These are phyloP conservation scores for Apiospora kogelbergensis DNA, from an alignment of 2,329 filamentous ascomycete species.

Conservation along the genomic window DNA sequence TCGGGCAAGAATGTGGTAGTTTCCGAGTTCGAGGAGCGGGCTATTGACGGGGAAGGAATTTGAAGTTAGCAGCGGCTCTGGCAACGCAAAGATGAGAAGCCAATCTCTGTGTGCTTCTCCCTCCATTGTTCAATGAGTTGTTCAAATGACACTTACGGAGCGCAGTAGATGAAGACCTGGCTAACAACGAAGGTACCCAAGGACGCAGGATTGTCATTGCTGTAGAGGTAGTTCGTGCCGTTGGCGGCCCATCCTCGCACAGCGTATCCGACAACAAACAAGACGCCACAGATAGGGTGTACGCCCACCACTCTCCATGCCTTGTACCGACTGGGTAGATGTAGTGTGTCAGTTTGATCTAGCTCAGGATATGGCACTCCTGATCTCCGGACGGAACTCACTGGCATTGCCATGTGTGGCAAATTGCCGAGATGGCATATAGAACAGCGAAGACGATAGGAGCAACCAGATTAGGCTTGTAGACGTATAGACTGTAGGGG, in stretches of 20 bases:
- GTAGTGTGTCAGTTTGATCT: neutral
- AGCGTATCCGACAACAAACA: conserved; percentile 55
- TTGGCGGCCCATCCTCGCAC: conserved; percentile 51
- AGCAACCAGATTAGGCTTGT: conserved; percentile 54
- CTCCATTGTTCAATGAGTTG: neutral
- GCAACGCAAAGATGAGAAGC: no score
- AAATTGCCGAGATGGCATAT: conserved; percentile 44
- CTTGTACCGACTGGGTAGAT: conserved; percentile 46
- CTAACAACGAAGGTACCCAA: conserved; percentile 47
- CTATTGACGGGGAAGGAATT: conserved; percentile 28
- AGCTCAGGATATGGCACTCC: no score
- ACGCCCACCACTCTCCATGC: conserved; percentile 51
- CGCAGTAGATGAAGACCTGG: conserved; percentile 35
- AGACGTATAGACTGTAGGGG: conserved; percentile 40
- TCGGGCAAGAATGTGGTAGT: conserved; percentile 64
- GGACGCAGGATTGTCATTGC: neutral
- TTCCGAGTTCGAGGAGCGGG: conserved; percentile 61
- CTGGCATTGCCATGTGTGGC: conserved; percentile 54
- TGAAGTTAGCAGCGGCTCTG: neutral
- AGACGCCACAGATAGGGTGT: conserved; percentile 47
- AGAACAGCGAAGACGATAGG: conserved; percentile 52
- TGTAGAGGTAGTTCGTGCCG: conserved; percentile 34
- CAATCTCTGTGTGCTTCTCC: neutral
- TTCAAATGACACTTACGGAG: conserved; percentile 33
- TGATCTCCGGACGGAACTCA: conserved; percentile 19